Evolutionary conservation across 805 yeast species (phyloP).

Genomic region (Candida broadrunensis): DNA sequence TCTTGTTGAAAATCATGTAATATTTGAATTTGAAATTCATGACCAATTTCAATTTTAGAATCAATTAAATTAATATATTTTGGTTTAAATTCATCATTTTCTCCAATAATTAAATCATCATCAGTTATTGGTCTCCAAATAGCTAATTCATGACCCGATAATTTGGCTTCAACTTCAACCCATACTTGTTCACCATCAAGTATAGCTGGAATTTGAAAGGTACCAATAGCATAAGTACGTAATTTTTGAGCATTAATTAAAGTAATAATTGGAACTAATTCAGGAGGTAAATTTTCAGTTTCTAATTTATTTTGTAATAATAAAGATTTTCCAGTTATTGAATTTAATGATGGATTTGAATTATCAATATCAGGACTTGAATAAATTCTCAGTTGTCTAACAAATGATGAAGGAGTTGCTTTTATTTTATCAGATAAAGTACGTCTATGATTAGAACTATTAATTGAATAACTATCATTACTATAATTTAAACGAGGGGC

Average conservation of each 20-base stretch:
- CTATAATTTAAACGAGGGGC: conserved; percentile 1
- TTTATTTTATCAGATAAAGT: conserved; percentile 27
- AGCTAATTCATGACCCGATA: conserved; percentile 55
- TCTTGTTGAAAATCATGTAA: conserved; percentile 26
- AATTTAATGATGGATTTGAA: conserved; percentile 7
- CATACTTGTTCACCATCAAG: conserved; percentile 22
- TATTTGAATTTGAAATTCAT: conserved; percentile 19
- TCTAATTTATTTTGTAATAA: conserved; percentile 15
- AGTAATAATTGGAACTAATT: conserved; percentile 69
- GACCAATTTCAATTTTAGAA: conserved; percentile 15
- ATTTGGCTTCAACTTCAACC: conserved; percentile 33
- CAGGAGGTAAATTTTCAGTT: conserved; percentile 48
- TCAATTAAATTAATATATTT: conserved; percentile 54
- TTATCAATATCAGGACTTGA: conserved; percentile 8
- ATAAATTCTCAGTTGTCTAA: conserved; percentile 28
- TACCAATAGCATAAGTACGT: conserved; percentile 60
- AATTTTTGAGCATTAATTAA: conserved; percentile 67
- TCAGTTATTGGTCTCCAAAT: conserved; percentile 41
- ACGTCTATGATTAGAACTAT: conserved; percentile 10
- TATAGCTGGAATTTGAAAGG: conserved; percentile 28
- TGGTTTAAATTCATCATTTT: conserved; percentile 42
- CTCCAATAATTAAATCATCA: conserved; percentile 8
- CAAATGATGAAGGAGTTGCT: conserved; percentile 32
- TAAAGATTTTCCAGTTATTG: conserved; percentile 8
- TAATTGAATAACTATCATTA: conserved; percentile 1